Percentiles rank a stretch among this genome's conserved stretches.
These are phyloP conservation scores for Pilasporangium apinafurcum DNA, from an alignment of 352 stramenopile species.

Conservation along the genomic window DNA sequence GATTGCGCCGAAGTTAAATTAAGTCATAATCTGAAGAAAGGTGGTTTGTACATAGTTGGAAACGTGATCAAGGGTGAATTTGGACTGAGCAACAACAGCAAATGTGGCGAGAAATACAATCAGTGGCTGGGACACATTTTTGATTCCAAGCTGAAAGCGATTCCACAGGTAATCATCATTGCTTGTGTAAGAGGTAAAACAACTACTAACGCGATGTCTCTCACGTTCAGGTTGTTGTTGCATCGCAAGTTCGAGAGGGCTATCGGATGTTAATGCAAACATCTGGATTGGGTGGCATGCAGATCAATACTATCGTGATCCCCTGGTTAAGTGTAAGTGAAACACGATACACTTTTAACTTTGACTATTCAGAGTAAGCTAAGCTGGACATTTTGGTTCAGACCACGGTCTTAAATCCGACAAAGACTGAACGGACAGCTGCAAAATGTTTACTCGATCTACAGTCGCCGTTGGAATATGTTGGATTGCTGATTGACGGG, in stretches of 20 bases:
- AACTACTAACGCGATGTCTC: no score
- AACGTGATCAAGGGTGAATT: conserved; percentile 43
- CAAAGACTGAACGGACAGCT: no score
- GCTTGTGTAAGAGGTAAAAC: not conserved
- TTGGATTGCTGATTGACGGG: conserved; percentile 36
- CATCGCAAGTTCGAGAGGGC: conserved; percentile 26
- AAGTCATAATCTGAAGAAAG: conserved; percentile 80
- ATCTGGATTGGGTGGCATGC: conserved; percentile 64
- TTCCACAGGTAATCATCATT: conserved; percentile 26
- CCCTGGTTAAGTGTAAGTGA: conserved; percentile 30
- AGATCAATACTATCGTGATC: conserved; percentile 69
- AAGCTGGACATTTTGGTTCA: no score
- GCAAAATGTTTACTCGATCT: conserved; percentile 6
- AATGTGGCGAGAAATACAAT: conserved; percentile 28
- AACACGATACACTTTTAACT: not conserved
- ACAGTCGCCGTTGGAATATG: conserved; percentile 19
- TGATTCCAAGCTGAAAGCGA: conserved; percentile 43
- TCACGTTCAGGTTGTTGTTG: conserved; percentile 47
- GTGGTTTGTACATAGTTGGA: conserved; percentile 68
- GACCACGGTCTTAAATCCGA: no score
- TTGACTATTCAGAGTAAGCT: not conserved
- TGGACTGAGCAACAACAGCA: conserved; percentile 12
- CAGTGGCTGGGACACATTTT: conserved; percentile 43
- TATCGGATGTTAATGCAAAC: conserved; percentile 68
- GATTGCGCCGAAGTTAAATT: conserved; percentile 32